Evolutionary conservation across 306 rosid species (phyloP).

Genomic region (Leucaena leucocephala): DNA sequence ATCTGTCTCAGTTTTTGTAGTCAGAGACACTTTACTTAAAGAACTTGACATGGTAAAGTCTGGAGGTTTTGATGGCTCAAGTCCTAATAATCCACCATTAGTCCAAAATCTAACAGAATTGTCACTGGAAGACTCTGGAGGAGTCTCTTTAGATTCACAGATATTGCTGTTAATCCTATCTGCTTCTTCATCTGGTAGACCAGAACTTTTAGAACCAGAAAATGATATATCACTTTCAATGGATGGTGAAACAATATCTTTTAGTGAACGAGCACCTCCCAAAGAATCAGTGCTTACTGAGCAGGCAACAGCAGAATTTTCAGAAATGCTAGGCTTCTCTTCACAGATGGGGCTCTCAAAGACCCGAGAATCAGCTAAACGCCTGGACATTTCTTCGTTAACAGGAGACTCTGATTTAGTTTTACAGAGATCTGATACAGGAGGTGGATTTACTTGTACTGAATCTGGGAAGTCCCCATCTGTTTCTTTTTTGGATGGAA

Average conservation of each 20-base stretch:
- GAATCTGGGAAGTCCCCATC: not conserved
- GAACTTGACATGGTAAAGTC: slow-evolving; percentile 62
- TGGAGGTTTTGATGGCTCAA: slow-evolving; percentile 94
- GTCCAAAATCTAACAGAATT: slow-evolving; percentile 83
- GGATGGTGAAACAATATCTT: slow-evolving; percentile 48
- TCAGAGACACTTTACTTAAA: slow-evolving; percentile 41
- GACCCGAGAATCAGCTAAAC: slow-evolving; percentile 34
- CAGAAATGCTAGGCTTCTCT: slow-evolving; percentile 41
- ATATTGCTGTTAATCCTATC: slow-evolving; percentile 41
- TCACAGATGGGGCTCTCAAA: slow-evolving; percentile 33
- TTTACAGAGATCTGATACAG: not conserved
- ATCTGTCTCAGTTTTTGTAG: slow-evolving; percentile 40
- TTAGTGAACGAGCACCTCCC: slow-evolving; percentile 26
- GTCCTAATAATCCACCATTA: slow-evolving; percentile 96
- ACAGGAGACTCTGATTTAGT: slow-evolving; percentile 32
- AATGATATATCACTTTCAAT: slow-evolving; percentile 33
- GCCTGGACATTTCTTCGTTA: slow-evolving; percentile 33
- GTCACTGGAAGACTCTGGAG: slow-evolving; percentile 50
- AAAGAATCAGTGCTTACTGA: slow-evolving; percentile 30
- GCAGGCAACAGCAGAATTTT: slow-evolving; percentile 43
- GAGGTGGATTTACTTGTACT: not conserved
- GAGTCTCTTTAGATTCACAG: slow-evolving; percentile 51
- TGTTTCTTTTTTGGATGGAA: not conserved
- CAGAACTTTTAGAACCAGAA: slow-evolving; percentile 40
- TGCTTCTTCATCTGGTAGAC: slow-evolving; percentile 46